A percentile compares a stretch with the other conserved stretches of the same genome.
These are phyloP conservation scores for Metschnikowia colocasiae DNA, from an alignment of 805 yeast species.

Conservation along the genomic window DNA sequence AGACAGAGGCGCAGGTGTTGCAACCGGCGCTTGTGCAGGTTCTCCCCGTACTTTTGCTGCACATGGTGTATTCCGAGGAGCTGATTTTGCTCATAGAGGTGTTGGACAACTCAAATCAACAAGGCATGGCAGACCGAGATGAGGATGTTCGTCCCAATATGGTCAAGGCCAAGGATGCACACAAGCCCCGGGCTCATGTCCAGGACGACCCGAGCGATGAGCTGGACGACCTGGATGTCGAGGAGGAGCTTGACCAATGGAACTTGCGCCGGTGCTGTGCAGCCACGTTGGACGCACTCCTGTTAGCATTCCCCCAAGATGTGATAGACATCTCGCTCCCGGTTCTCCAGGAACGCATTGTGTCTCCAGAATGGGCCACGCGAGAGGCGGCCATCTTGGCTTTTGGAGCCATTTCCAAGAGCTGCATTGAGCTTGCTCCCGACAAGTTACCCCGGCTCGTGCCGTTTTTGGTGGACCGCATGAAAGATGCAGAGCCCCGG, in stretches of 20 bases:
- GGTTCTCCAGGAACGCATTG: constrained; percentile 63
- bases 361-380: constrained; percentile 75
- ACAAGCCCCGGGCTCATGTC: constrained; percentile 32
- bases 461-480: constrained; percentile 78
- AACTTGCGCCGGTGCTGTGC: constrained; percentile 91
- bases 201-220: constrained; percentile 38
- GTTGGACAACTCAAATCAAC: constrained; percentile 72
- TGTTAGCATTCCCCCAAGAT: constrained; percentile 61
- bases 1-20: constrained; percentile 33
- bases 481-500: constrained; percentile 72
- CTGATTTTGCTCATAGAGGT: constrained; percentile 63
- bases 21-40: constrained; percentile 57
- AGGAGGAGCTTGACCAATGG: constrained; percentile 74
- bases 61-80: constrained; percentile 86
- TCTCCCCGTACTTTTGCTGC: constrained; percentile 71
- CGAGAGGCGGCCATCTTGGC: constrained; percentile 94
- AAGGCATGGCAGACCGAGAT: constrained; percentile 71
- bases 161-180: constrained; percentile 56
- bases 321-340: constrained; percentile 73
- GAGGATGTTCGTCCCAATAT: constrained; percentile 85
- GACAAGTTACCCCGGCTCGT: constrained; percentile 75
- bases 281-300: constrained; percentile 81
- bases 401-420: constrained; percentile 91
- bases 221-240: constrained; percentile 65
- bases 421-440: constrained; percentile 69